Base-by-base conservation (phyloP, 1,284 basidiomycete species). In the Flammula alnicola region DNA sequence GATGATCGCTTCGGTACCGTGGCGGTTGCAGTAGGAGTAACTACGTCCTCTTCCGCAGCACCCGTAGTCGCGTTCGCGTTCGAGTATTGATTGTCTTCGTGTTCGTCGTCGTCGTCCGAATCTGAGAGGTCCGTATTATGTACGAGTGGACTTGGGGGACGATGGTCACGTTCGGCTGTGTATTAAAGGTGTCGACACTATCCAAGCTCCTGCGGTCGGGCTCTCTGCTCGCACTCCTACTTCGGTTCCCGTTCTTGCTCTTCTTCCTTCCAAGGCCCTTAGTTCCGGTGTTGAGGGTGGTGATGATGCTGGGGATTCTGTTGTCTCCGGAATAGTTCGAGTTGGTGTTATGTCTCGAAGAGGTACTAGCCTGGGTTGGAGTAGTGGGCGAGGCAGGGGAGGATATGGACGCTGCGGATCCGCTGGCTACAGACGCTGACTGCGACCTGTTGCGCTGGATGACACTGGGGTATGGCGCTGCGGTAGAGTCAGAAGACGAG, bases 111-210 rank as follows among this genome's bases (percentile, higher is more conserved):
- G 40, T 47, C 57, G 31, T 60, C 66, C 23, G 62, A 67, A 49
- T 54, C 57, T 22, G 47, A 36, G 44, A 67, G 54, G n/a, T 65
- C 62, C 51, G 62, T 66, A 42, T 61, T 57, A 10, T 47, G 55
- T 3, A 64, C 46, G 25, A 70, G 66, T 3, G 81, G 81, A 0
- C 80, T 80, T 0, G 81, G 81, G 5, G 81, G 81, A 83, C 69
- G 25, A 84, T 68, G 0, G 76, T 81, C 11, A 84, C 79, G 54
- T 76, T 79, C 5, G 74, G 78, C 44, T 72, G 71, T 2, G 70
- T 62, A 40, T 67, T 66, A 17, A 55, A 49, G 11, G 54, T 62
- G 37, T 56, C 51, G 35, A 56, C 39, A 31, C 61, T 63, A 8
- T 47, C 54, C 41, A 55, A 48, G 26, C 56, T 58, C 42, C 38